Percentiles rank a stretch among this genome's conserved stretches.
These are phyloP conservation scores for Pulchroboletus neoregius DNA, from an alignment of 1,284 basidiomycete species.

Conservation along the genomic window DNA sequence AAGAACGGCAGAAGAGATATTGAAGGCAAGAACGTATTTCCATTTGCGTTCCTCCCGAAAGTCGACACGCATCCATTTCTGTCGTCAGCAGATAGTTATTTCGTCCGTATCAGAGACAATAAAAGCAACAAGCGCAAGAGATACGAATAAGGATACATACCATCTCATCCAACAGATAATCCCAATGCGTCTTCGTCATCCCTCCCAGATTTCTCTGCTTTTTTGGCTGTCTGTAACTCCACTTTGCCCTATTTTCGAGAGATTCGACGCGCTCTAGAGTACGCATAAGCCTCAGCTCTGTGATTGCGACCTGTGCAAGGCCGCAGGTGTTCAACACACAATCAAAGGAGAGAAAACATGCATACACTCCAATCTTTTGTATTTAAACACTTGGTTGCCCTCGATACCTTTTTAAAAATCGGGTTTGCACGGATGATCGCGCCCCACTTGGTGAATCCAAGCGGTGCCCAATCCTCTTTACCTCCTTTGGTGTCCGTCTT, in stretches of 20 bases:
- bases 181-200: constrained; percentile 88
- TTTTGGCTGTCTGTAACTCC: constrained; percentile 96
- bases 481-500: constrained; percentile 48
- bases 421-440: constrained; percentile 70
- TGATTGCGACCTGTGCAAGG: constrained; percentile 60
- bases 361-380: constrained; percentile 78
- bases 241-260: constrained; percentile 77
- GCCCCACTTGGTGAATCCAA: constrained; percentile 70
- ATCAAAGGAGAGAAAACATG: constrained; percentile 6
- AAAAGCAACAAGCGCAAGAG: background rate
- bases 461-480: constrained; percentile 60
- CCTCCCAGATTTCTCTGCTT: constrained; percentile 83
- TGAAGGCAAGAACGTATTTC: constrained; percentile 86
- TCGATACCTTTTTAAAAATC: constrained; percentile 60
- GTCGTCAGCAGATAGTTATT: constrained; percentile 1
- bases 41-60: constrained; percentile 92
- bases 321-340: background rate
- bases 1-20: constrained; percentile 78
- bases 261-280: constrained; percentile 84
- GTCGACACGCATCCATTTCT: constrained; percentile 97
- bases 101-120: background rate
- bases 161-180: constrained; percentile 96
- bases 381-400: constrained; percentile 69
- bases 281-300: constrained; percentile 72
- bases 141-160: constrained; percentile 41